A percentile compares a stretch with the other conserved stretches of the same genome.
phyloP scores from a whole-genome alignment of 495 filamentous ascomycete genomes.

The Saxophila tyrrhenica region DNA sequence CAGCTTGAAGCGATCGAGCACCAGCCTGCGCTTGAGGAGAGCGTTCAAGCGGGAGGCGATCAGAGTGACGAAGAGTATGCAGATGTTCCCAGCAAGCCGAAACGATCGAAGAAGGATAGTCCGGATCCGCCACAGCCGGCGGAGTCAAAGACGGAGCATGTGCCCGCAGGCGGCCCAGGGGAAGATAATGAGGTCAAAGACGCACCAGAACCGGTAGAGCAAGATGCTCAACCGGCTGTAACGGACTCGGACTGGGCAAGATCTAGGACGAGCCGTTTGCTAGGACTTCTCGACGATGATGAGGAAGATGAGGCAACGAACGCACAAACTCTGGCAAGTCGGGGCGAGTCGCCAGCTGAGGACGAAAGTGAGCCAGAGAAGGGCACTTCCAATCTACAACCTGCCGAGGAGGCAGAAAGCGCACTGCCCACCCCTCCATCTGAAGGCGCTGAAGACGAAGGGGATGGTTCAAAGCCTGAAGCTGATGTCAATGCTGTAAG shows the following conservation, averaged over 20 bases:
- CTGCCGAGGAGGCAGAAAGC: not conserved
- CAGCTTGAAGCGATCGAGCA: too few relatives aligned
- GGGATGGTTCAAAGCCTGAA: conserved; percentile 20
- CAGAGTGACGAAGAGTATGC: conserved; percentile 61
- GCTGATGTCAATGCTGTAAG: conserved; percentile 36
- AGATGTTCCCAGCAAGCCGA: conserved; percentile 37
- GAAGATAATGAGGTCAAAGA: not conserved
- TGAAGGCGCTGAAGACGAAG: conserved; percentile 21
- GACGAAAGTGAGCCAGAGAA: conserved; percentile 27
- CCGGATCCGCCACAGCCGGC: not conserved
- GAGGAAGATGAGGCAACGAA: conserved; percentile 20
- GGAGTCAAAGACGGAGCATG: not conserved
- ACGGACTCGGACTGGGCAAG: conserved; percentile 89
- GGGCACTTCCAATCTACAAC: not conserved
- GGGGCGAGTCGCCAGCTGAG: not conserved
- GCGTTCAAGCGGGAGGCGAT: conserved; percentile 25
- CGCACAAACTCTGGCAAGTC: not conserved
- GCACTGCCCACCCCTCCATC: conserved; percentile 5
- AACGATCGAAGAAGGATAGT: conserved; percentile 13
- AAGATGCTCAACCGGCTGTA: conserved; percentile 23
- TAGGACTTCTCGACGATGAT: conserved; percentile 70
- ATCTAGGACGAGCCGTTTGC: conserved; percentile 77
- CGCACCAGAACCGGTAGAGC: not conserved
- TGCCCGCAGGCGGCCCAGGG: not conserved
- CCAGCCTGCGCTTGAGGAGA: too few relatives aligned